Evolutionary conservation across 805 yeast species (phyloP).

Genomic region (Candida methanosorbosa): DNA sequence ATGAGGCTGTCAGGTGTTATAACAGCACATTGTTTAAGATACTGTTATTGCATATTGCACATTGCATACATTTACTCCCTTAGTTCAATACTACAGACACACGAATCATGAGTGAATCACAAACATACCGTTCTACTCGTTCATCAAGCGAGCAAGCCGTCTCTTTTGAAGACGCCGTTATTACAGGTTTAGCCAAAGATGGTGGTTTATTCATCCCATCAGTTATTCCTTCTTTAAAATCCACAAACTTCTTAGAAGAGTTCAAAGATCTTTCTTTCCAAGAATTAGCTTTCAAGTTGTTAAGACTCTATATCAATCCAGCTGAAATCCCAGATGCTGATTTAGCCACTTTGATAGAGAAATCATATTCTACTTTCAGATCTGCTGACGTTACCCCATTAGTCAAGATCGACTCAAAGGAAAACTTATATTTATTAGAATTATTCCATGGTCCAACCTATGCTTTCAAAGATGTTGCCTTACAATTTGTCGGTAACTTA

Average conservation of each 20-base stretch:
- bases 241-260: conserved; percentile 40
- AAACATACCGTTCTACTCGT: conserved; percentile 77
- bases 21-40: too few relatives aligned
- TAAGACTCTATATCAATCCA: conserved; percentile 69
- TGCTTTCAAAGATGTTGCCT: conserved; percentile 97
- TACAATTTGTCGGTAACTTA: conserved; percentile 94
- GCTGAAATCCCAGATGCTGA: conserved; percentile 69
- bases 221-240: conserved; percentile 54
- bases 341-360: conserved; percentile 49
- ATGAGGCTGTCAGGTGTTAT: too few relatives aligned
- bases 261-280: conserved; percentile 78
- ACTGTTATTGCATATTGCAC: too few relatives aligned
- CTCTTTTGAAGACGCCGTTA: conserved; percentile 74
- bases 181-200: conserved; percentile 90
- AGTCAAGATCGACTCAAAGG: conserved; percentile 39
- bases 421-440: conserved; percentile 71
- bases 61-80: too few relatives aligned
- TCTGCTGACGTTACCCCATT: conserved; percentile 84
- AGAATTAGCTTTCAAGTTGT: conserved; percentile 79
- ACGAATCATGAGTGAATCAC: conserved; percentile 33
- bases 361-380: conserved; percentile 88
- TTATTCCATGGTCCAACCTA: conserved; percentile 98
- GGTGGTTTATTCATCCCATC: conserved; percentile 95
- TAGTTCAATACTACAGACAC: too few relatives aligned
- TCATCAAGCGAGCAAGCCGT: conserved; percentile 40